Base-by-base conservation (phyloP, 176 grass and related monocot species). In the Panicum miliaceum region DNA sequence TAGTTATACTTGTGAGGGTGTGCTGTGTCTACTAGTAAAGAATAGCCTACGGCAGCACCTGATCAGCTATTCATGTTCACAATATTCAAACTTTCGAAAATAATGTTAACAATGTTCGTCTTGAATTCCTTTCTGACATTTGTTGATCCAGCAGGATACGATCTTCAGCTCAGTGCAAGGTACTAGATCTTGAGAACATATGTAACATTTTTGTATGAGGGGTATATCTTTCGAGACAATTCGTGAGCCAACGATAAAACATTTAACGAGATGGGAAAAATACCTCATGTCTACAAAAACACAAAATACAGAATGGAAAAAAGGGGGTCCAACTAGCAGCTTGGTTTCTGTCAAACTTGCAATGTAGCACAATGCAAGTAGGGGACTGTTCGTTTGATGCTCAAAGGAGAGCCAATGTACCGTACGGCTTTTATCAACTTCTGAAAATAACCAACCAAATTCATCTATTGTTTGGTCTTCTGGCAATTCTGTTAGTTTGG, bases 1-100 rank as follows among this genome's bases (percentile, higher is more conserved):
- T 13, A 64, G 76, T 47, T 64, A 34, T 20, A 15, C 77, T 8
- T 66, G 61, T 16, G 43, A 80, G n/a, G 48, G 77, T 27, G 77
- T n/a, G 42, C 60, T 2, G 18, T 9, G 27, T 13, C 19, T 36
- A 64, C 26, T 32, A n/a, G n/a, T n/a, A 50, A 64, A 79, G 18
- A 51, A 79, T 36, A 4, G 10, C 5, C 3, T 10, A 6, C 37
- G 43, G 61, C 61, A 51, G 77, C 61, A 66, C 61, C 61, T 66
- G 42, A 51, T 48, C 71, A 22, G 47, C 71, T 32, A 64, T 46
- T 64, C 59, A 22, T 62, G 23, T 61, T 43, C 14, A 77, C n/a
- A 8, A 1, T 8, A 18, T 13, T 19, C 71, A 48, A 53, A 1
- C 29, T 32, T 32, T 32, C 29, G 29, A 32, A 32, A 32, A 32